Conservation (phyloP, 306 rosid species). For the Astragalus glycyphyllos region DNA sequence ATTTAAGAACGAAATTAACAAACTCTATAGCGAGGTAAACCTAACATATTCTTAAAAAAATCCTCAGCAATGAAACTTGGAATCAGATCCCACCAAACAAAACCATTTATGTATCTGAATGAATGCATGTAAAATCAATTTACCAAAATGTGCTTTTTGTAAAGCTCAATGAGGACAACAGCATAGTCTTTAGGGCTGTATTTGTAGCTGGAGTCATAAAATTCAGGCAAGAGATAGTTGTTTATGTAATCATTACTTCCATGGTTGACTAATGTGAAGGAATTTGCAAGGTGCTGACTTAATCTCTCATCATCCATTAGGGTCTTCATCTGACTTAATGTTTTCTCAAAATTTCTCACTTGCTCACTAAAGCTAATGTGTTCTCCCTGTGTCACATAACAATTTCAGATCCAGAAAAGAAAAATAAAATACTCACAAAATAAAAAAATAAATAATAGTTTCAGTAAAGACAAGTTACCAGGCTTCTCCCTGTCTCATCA, state of each 20-base stretch:
- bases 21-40: too few species aligned
- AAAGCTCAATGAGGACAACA: constrained; percentile 36
- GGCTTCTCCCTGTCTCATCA: constrained; percentile 45
- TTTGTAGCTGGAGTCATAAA: constrained; percentile 35
- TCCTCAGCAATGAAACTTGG: too few species aligned
- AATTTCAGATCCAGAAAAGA: neutral
- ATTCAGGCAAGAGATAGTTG: constrained; percentile 47
- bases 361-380: constrained; percentile 40
- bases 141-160: constrained; percentile 42
- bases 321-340: constrained; percentile 42
- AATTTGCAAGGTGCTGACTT: constrained; percentile 46
- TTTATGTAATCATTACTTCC: constrained; percentile 56
- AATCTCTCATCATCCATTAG: constrained; percentile 39
- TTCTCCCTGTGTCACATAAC: constrained; percentile 41
- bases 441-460: neutral
- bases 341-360: constrained; percentile 45
- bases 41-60: too few species aligned
- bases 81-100: too few species aligned
- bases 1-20: too few species aligned
- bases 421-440: too few species aligned
- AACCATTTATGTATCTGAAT: too few species aligned
- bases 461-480: constrained; percentile 30
- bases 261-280: constrained; percentile 34
- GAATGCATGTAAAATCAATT: neutral
- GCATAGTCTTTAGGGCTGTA: constrained; percentile 42